A percentile compares a stretch with the other conserved stretches of the same genome.
phyloP scores from a whole-genome alignment of 768 basidiomycete species.

The Rhizopogon sp. region DNA sequence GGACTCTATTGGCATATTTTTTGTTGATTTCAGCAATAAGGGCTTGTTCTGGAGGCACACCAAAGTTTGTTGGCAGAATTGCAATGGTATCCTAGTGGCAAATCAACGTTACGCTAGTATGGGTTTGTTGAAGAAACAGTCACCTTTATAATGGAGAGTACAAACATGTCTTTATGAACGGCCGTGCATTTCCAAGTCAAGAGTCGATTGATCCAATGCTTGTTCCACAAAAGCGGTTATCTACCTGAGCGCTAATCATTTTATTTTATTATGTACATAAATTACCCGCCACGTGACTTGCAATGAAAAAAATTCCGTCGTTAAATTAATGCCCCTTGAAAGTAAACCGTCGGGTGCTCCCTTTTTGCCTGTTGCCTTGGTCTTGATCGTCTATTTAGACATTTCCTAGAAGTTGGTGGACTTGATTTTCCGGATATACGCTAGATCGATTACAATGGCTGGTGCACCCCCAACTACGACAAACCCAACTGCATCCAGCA shows the following conservation, averaged over 20 bases:
- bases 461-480: slow-evolving; percentile 16
- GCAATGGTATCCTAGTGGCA: slow-evolving; percentile 76
- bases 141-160: slow-evolving; percentile 41
- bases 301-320: background rate
- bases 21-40: slow-evolving; percentile 86
- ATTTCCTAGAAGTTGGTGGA: background rate
- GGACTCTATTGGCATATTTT: slow-evolving; percentile 89
- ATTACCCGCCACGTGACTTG: background rate
- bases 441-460: slow-evolving; percentile 12
- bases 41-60: slow-evolving; percentile 69
- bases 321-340: background rate
- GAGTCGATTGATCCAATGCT: background rate
- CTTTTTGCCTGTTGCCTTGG: background rate
- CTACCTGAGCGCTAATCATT: background rate
- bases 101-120: background rate
- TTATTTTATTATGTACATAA: too few relatives aligned
- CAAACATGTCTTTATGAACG: slow-evolving; percentile 29
- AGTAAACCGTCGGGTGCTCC: background rate
- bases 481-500: slow-evolving; percentile 29
- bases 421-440: background rate
- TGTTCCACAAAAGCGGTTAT: background rate
- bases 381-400: background rate
- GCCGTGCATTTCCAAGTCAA: background rate
- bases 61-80: slow-evolving; percentile 85
- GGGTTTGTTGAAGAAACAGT: background rate